These are phyloP conservation scores for Monilinia fructicola DNA, from an alignment of 2,329 filamentous ascomycete species.

Conservation along the genomic window DNA sequence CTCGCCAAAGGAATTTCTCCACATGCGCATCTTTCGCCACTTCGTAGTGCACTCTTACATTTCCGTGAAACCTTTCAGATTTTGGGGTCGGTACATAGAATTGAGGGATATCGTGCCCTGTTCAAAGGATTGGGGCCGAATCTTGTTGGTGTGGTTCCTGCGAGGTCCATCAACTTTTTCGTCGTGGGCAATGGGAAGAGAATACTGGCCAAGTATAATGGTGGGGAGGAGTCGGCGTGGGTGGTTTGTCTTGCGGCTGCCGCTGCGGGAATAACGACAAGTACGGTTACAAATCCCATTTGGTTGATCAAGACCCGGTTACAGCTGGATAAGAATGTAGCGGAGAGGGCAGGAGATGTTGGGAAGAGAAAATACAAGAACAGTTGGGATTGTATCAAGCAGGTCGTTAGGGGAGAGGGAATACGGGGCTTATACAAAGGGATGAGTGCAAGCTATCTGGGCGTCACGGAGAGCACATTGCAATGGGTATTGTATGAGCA, in stretches of 20 bases:
- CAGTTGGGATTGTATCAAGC: slow-evolving; percentile 80
- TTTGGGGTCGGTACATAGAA: slow-evolving; percentile 72
- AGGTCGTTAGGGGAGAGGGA: slow-evolving; percentile 79
- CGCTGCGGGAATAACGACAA: slow-evolving; percentile 77
- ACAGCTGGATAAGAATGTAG: slow-evolving; percentile 85
- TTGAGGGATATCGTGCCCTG: slow-evolving; percentile 81
- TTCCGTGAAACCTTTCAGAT: slow-evolving; percentile 85
- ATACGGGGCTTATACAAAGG: slow-evolving; percentile 82
- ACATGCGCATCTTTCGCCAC: slow-evolving; percentile 59
- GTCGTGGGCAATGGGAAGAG: slow-evolving; percentile 90
- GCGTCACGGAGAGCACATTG: slow-evolving; percentile 83
- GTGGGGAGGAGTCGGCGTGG: slow-evolving; percentile 69
- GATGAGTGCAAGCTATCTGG: slow-evolving; percentile 86
- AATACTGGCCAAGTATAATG: slow-evolving; percentile 72
- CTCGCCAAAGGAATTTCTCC: slow-evolving; percentile 52
- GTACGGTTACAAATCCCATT: slow-evolving; percentile 91
- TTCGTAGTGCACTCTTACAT: slow-evolving; percentile 68
- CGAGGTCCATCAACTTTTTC: slow-evolving; percentile 89
- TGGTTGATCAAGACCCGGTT: slow-evolving; percentile 94
- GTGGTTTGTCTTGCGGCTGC: slow-evolving; percentile 78
- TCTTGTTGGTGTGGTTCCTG: slow-evolving; percentile 83
- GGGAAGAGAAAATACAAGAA: slow-evolving; percentile 75
- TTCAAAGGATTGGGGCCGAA: slow-evolving; percentile 95
- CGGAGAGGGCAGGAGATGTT: slow-evolving; percentile 54
- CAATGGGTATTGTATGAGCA: slow-evolving; percentile 96